Percentiles rank a stretch among this genome's conserved stretches.
phyloP scores from a whole-genome alignment of 108 stramenopile genomes.

The Craspedostauros australis region DNA sequence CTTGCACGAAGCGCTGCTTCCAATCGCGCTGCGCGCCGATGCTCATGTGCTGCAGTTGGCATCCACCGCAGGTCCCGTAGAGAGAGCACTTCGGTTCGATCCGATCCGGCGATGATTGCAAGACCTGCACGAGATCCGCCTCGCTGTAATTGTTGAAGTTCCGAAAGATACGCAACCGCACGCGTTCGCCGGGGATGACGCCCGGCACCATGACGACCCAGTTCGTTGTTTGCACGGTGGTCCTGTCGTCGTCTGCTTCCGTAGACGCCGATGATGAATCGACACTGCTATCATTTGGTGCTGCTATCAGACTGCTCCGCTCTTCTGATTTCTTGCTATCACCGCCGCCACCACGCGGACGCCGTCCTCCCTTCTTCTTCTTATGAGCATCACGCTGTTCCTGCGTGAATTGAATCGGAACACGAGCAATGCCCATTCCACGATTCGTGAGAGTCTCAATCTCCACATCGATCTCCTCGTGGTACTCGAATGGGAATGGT shows the following conservation, averaged over 20 bases:
- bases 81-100: constrained; percentile 79
- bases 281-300: no score
- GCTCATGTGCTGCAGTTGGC: constrained; percentile 94
- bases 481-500: neutral
- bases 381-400: no score
- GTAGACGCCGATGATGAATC: no score
- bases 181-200: constrained; percentile 87
- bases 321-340: no score
- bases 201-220: constrained; percentile 93
- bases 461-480: constrained; percentile 7
- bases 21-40: constrained; percentile 84
- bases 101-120: constrained; percentile 71
- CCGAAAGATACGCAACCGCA: constrained; percentile 73
- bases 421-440: constrained; percentile 11
- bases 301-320: no score
- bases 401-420: no score
- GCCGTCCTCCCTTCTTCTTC: no score
- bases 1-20: constrained; percentile 89
- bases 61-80: constrained; percentile 88
- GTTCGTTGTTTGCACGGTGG: no score
- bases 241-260: no score
- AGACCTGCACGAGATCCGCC: constrained; percentile 79
- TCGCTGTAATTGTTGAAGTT: constrained; percentile 84
- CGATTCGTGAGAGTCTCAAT: constrained; percentile 14
- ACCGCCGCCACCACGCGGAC: no score